Percentiles rank a stretch among this genome's conserved stretches.
Conservation (phyloP, 1,284 basidiomycete genomes). For the Mycosarcoma mackinlayi region DNA sequence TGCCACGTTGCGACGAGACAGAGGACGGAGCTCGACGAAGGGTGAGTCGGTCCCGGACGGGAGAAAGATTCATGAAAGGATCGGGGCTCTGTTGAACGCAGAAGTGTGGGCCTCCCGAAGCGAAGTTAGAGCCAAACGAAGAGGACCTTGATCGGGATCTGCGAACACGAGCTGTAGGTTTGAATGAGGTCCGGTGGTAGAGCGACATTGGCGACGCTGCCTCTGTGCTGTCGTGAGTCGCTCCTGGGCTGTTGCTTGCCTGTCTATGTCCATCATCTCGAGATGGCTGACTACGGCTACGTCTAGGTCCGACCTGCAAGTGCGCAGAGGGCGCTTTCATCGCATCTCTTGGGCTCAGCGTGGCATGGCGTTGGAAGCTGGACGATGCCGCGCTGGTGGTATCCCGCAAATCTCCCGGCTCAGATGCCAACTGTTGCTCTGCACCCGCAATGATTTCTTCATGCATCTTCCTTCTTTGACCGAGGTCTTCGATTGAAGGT, state of each 20-base stretch:
- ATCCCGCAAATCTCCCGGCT: slow-evolving; percentile 34
- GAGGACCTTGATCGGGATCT: slow-evolving; percentile 28
- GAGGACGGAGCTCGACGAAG: slow-evolving; percentile 15
- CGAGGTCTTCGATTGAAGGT: slow-evolving; percentile 60
- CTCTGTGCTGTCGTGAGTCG: neutral
- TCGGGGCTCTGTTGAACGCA: slow-evolving; percentile 9
- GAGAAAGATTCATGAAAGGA: slow-evolving; percentile 13
- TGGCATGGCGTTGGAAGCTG: slow-evolving; percentile 6
- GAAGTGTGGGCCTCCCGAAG: neutral
- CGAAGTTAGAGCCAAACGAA: slow-evolving; percentile 24
- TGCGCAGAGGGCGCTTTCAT: slow-evolving; percentile 14
- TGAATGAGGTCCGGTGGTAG: slow-evolving; percentile 18
- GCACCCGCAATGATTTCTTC: slow-evolving; percentile 28
- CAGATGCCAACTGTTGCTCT: slow-evolving; percentile 1
- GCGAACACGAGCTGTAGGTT: slow-evolving; percentile 28
- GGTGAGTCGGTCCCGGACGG: slow-evolving; percentile 2
- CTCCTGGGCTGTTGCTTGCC: neutral
- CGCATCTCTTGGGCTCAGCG: slow-evolving; percentile 39
- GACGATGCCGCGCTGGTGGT: slow-evolving; percentile 9
- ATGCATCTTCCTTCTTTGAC: slow-evolving; percentile 36
- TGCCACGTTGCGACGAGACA: slow-evolving; percentile 22
- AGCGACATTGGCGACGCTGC: slow-evolving; percentile 1
- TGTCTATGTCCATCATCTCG: neutral
- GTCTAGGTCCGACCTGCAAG: neutral
- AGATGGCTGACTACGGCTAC: neutral